Percentiles rank a stretch among this genome's conserved stretches.
These are phyloP conservation scores for Cryptosporidium ryanae DNA, from an alignment of 169 alveolate genomes.

Conservation along the genomic window DNA sequence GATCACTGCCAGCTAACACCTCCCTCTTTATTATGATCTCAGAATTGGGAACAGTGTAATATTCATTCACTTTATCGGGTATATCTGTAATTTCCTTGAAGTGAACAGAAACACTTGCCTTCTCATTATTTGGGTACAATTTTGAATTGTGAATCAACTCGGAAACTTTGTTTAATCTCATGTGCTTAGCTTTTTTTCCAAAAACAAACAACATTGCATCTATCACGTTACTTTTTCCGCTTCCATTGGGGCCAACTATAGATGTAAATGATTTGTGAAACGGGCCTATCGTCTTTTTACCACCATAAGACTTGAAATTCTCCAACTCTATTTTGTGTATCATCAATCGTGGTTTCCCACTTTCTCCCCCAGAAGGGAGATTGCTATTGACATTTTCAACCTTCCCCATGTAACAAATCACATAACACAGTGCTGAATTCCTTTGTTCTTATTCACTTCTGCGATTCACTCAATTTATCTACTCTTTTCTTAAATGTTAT, in stretches of 20 bases:
- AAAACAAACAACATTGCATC: conserved; percentile 99
- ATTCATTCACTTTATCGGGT: conserved; percentile 64
- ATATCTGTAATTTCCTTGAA: conserved; percentile 89
- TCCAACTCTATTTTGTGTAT: conserved; percentile 90
- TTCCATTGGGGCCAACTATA: conserved; percentile 98
- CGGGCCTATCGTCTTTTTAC: conserved; percentile 92
- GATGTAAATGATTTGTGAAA: conserved; percentile 92
- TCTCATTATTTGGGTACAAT: conserved; percentile 81
- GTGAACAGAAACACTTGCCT: conserved; percentile 92
- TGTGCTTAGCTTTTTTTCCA: conserved; percentile 95
- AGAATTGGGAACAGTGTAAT: conserved; percentile 60
- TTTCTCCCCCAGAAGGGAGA: not conserved
- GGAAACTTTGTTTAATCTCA: conserved; percentile 94
- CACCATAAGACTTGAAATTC: conserved; percentile 96
- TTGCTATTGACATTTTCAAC: not conserved
- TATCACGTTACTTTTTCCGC: conserved; percentile 99
- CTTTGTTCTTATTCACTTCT: too few species aligned
- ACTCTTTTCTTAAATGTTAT: too few species aligned
- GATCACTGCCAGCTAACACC: conserved; percentile 42
- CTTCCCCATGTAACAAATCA: conserved; percentile 41
- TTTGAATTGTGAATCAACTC: conserved; percentile 95
- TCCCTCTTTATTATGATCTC: conserved; percentile 75
- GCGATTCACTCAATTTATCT: not conserved
- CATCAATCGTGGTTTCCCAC: conserved; percentile 82
- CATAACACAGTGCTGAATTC: too few species aligned